Evolutionary conservation across 805 yeast species (phyloP).

Genomic region (Myxozyma sirexii): DNA sequence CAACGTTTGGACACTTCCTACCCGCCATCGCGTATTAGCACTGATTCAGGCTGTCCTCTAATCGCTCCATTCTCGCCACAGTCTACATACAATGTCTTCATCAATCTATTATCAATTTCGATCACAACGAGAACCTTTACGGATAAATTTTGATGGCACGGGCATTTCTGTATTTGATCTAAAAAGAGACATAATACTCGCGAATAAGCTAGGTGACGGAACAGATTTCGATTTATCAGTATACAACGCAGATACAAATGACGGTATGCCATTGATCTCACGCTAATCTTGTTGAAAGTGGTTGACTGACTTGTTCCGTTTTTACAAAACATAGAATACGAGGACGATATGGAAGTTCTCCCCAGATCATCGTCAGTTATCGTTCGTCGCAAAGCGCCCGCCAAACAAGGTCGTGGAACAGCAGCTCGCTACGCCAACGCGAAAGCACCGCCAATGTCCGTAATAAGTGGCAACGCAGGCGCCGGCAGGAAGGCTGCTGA

Average conservation of each 20-base stretch:
- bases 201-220: conserved; percentile 80
- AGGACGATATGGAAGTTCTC: conserved; percentile 86
- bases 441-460: conserved; percentile 17
- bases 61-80: not conserved
- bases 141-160: conserved; percentile 91
- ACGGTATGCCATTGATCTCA: conserved; percentile 37
- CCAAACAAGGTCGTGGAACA: conserved; percentile 51
- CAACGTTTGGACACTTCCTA: too few relatives aligned
- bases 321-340: conserved; percentile 57
- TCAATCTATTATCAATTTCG: conserved; percentile 83
- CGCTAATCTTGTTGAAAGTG: not conserved
- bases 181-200: conserved; percentile 83
- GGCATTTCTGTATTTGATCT: conserved; percentile 94
- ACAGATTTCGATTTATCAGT: conserved; percentile 78
- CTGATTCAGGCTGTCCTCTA: not conserved
- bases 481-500: conserved; percentile 2
- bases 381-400: conserved; percentile 74
- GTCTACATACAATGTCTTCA: conserved; percentile 64
- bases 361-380: conserved; percentile 85
- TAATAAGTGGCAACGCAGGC: conserved; percentile 1
- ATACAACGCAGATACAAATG: conserved; percentile 69
- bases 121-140: conserved; percentile 77
- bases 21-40: too few relatives aligned
- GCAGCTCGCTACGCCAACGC: conserved; percentile 64
- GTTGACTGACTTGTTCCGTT: not conserved